Conservation (phyloP, 2,329 filamentous ascomycete genomes). For the Cladosporium colombiae region DNA sequence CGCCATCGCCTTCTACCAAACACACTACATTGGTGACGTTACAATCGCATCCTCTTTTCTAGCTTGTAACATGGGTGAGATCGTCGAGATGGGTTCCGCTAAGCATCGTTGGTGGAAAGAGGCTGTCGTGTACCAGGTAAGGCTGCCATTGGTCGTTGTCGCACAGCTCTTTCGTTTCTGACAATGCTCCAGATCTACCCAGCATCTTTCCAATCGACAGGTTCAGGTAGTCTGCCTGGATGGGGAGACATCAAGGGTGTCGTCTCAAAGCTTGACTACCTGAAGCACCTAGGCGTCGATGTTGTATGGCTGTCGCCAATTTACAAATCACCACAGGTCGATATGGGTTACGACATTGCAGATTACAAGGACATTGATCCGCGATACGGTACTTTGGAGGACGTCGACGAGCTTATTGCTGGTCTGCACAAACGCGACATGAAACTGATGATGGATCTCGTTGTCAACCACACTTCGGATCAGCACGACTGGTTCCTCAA, state of each 20-base stretch:
- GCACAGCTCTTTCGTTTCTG: slow-evolving; percentile 31
- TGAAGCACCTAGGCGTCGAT: slow-evolving; percentile 63
- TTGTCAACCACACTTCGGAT: slow-evolving; percentile 36
- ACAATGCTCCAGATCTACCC: slow-evolving; percentile 54
- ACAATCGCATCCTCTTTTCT: neutral
- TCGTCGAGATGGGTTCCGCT: slow-evolving; percentile 19
- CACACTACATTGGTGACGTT: neutral
- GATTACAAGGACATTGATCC: slow-evolving; percentile 51
- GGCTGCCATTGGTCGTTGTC: neutral
- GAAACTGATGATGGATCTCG: slow-evolving; percentile 44
- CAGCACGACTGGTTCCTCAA: slow-evolving; percentile 62
- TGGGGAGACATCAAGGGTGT: slow-evolving; percentile 67
- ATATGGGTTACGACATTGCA: slow-evolving; percentile 56
- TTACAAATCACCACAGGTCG: slow-evolving; percentile 55
- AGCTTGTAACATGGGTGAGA: slow-evolving; percentile 7
- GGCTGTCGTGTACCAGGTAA: slow-evolving; percentile 38
- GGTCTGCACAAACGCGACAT: slow-evolving; percentile 48
- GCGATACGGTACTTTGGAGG: slow-evolving; percentile 48
- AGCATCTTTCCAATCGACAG: slow-evolving; percentile 59
- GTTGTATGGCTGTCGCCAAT: slow-evolving; percentile 67
- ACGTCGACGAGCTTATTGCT: slow-evolving; percentile 48
- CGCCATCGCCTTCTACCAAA: neutral
- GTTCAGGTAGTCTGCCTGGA: slow-evolving; percentile 52
- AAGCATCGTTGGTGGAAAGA: slow-evolving; percentile 43
- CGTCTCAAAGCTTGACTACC: slow-evolving; percentile 64